Evolutionary conservation across 306 rosid species (phyloP).

Genomic region (Fagus sylvatica): DNA sequence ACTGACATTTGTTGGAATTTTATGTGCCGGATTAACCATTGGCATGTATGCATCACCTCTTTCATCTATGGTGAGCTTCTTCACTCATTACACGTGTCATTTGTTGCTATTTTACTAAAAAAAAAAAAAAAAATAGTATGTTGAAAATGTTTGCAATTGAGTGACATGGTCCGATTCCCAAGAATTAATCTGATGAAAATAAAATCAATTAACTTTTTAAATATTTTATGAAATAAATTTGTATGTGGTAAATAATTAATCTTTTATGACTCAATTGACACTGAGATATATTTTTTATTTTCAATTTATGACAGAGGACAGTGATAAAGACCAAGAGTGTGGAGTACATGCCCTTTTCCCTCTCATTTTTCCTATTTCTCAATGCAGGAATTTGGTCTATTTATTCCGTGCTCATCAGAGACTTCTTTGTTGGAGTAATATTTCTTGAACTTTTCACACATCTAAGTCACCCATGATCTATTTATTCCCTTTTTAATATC

Average conservation of each 20-base stretch:
- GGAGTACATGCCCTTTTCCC: conserved; percentile 48
- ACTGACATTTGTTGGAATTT: conserved; percentile 42
- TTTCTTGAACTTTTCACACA: neutral
- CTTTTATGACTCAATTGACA: too few relatives aligned
- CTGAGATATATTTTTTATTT: too few relatives aligned
- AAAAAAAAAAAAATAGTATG: too few relatives aligned
- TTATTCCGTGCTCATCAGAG: conserved; percentile 44
- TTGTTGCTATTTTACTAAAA: too few relatives aligned
- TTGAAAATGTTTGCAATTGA: too few relatives aligned
- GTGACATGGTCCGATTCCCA: too few relatives aligned
- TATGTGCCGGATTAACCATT: conserved; percentile 38
- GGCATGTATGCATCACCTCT: conserved; percentile 56
- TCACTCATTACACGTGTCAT: neutral
- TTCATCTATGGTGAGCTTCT: conserved; percentile 36
- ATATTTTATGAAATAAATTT: too few relatives aligned
- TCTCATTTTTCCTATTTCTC: conserved; percentile 41
- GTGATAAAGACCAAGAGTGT: conserved; percentile 46
- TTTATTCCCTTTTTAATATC: too few relatives aligned
- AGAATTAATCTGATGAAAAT: too few relatives aligned
- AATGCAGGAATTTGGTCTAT: conserved; percentile 49
- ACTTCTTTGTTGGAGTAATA: conserved; percentile 45
- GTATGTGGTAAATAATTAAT: too few relatives aligned
- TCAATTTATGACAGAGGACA: conserved; percentile 14
- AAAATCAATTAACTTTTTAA: too few relatives aligned
- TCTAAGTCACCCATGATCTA: too few relatives aligned